Evolutionary conservation across 2,329 filamentous ascomycete genomes (phyloP).

Genomic region (Beauveria brongniartii): DNA sequence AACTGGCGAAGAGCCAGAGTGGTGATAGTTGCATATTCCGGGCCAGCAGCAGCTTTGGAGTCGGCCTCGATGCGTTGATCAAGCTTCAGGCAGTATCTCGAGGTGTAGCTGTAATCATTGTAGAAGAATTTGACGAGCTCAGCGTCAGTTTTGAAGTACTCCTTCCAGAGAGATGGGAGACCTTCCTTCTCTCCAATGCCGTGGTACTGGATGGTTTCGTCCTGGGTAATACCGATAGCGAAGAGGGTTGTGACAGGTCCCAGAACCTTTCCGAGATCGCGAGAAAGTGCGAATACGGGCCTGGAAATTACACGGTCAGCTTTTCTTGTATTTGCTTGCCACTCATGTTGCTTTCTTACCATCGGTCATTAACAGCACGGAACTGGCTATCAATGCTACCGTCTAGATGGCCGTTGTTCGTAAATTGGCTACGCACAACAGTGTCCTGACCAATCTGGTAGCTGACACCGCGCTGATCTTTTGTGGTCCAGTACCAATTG

Average conservation of each 20-base stretch:
- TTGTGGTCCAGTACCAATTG: constrained; percentile 66
- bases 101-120: constrained; percentile 58
- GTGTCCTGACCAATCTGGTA: constrained; percentile 63
- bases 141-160: constrained; percentile 50
- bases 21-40: constrained; percentile 68
- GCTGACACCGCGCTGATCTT: constrained; percentile 44
- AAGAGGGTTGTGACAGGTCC: constrained; percentile 48
- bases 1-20: constrained; percentile 74
- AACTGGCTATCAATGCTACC: constrained; percentile 58
- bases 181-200: constrained; percentile 52
- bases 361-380: constrained; percentile 31
- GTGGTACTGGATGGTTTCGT: constrained; percentile 68
- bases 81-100: constrained; percentile 49
- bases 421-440: constrained; percentile 59
- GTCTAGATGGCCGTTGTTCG: constrained; percentile 50
- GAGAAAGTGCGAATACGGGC: constrained; percentile 74
- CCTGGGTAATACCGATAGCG: constrained; percentile 69
- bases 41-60: constrained; percentile 57
- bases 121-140: constrained; percentile 68
- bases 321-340: not conserved
- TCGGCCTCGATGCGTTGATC: constrained; percentile 62
- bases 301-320: constrained; percentile 26
- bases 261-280: constrained; percentile 45
- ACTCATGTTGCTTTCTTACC: constrained; percentile 18
- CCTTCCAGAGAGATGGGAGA: constrained; percentile 70